Base-by-base conservation (phyloP, 805 yeast genomes). In the Wickerhamiella nectarea region DNA sequence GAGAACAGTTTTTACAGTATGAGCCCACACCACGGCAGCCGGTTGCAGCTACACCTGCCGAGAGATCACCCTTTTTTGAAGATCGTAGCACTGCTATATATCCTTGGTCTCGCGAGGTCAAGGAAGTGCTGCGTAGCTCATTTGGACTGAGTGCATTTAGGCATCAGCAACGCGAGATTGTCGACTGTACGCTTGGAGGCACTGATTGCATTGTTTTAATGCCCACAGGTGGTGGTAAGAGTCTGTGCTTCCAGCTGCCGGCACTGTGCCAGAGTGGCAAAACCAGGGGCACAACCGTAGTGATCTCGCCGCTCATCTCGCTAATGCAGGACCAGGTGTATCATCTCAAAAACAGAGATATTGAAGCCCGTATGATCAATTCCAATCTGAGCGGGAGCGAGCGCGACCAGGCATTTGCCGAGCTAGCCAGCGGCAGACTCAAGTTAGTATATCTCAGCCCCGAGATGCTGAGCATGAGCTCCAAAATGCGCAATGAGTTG, bases 191-290 rank as follows among this genome's bases (percentile, higher is more conserved):
- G 2, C 83, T 24, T 56, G 78, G 43, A 4, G 95, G 95, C 1
- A 70, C 72, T 36, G 98, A 91, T 59, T 94, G 83, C 0, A 85
- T 91, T 63, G 96, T 91, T 1, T 67, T 91, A 53, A 89, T 91
- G 95, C 98, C 98, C 0, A 91, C 98, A 0, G 98, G 98, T 31
- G 98, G 98, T 41, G 98, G 98, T 41, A 91, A 91, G 58, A 87
- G 97, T 0, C 63, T 91, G 24, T 91, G 98, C 58, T 91, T 87
- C 61, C 98, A 91, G 61, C 67, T 91, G 29, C 97, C 98, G 0
- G 95, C 98, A 0, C 66, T 91, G 36, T 76, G 89, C 1, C 67
- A 69, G 34, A 68, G 78, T 1, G 95, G 95, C 1, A 67, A 59
- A 18, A 83, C 94, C 0, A 64, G 63, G 14, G 97, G 96, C 12